Percentiles rank a stretch among this genome's conserved stretches.
These are phyloP conservation scores for Myxozyma udenii DNA, from an alignment of 805 yeast species.

Conservation along the genomic window DNA sequence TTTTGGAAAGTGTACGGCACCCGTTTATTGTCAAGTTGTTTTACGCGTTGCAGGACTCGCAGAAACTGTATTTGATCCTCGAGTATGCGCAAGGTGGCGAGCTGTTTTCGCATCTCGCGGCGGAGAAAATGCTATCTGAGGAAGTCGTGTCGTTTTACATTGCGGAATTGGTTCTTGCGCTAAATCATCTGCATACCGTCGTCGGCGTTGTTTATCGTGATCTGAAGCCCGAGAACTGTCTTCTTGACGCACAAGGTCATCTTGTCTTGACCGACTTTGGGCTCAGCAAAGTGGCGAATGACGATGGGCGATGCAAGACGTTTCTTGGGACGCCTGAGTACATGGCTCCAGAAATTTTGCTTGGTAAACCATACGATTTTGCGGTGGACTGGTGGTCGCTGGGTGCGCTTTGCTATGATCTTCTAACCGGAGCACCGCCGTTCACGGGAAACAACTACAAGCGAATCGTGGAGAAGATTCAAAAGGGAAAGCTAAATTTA, in stretches of 20 bases:
- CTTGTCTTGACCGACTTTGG: conserved; percentile 85
- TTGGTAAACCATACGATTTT: conserved; percentile 72
- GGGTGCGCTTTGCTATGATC: conserved; percentile 76
- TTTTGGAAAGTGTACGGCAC: conserved; percentile 67
- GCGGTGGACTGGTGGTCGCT: conserved; percentile 91
- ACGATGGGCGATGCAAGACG: conserved; percentile 49
- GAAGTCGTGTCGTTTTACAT: conserved; percentile 66
- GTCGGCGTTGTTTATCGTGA: conserved; percentile 85
- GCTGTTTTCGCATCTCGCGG: conserved; percentile 60
- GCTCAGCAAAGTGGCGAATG: conserved; percentile 48
- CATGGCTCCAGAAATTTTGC: conserved; percentile 86
- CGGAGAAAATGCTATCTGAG: conserved; percentile 49
- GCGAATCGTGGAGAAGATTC: conserved; percentile 69
- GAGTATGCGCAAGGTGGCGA: conserved; percentile 92
- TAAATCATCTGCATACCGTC: conserved; percentile 63
- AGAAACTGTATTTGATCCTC: conserved; percentile 67
- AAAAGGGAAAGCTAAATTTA: conserved; percentile 56
- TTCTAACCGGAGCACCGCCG: conserved; percentile 84
- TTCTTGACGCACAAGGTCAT: conserved; percentile 74
- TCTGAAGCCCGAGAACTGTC: conserved; percentile 84
- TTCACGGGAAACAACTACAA: conserved; percentile 80
- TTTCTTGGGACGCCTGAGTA: conserved; percentile 77
- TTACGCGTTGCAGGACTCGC: conserved; percentile 78
- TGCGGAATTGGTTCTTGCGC: conserved; percentile 77
- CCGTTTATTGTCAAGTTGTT: conserved; percentile 78